Conservation (phyloP, 2,329 filamentous ascomycete species). For the Trichoderma hamatum region DNA sequence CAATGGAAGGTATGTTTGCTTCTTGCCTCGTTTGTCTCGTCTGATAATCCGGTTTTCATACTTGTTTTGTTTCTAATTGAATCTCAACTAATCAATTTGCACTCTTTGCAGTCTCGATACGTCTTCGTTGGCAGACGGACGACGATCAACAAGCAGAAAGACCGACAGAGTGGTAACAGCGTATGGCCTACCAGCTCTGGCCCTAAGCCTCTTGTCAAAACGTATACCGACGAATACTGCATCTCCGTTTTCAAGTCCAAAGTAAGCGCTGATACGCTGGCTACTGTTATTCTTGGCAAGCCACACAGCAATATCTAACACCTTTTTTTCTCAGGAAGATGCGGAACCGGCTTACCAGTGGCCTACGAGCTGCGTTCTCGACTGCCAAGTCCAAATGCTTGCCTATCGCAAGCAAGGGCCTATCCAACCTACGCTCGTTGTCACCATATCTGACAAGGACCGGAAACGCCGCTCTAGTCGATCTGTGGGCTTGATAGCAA, state of each 20-base stretch:
- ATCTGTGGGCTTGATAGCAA: conserved; percentile 58
- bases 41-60: conserved; percentile 14
- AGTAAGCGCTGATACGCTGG: conserved; percentile 40
- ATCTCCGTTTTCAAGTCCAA: conserved; percentile 61
- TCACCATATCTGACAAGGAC: conserved; percentile 62
- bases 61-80: not conserved
- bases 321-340: conserved; percentile 47
- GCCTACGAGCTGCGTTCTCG: conserved; percentile 54
- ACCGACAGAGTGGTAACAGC: conserved; percentile 43
- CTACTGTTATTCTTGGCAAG: conserved; percentile 7
- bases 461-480: conserved; percentile 67
- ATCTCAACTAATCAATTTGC: not conserved
- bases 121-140: conserved; percentile 55
- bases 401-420: conserved; percentile 65
- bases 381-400: conserved; percentile 62
- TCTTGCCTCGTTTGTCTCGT: not conserved
- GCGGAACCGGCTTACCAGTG: conserved; percentile 58
- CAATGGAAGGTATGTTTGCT: conserved; percentile 53
- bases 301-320: not conserved
- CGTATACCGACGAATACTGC: conserved; percentile 48
- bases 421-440: conserved; percentile 60
- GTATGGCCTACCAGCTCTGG: conserved; percentile 45
- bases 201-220: conserved; percentile 42
- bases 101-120: conserved; percentile 57
- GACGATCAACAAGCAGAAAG: conserved; percentile 36